These are phyloP conservation scores for Yamadazyma conglobata DNA, from an alignment of 1,139 yeast genomes.

Conservation along the genomic window DNA sequence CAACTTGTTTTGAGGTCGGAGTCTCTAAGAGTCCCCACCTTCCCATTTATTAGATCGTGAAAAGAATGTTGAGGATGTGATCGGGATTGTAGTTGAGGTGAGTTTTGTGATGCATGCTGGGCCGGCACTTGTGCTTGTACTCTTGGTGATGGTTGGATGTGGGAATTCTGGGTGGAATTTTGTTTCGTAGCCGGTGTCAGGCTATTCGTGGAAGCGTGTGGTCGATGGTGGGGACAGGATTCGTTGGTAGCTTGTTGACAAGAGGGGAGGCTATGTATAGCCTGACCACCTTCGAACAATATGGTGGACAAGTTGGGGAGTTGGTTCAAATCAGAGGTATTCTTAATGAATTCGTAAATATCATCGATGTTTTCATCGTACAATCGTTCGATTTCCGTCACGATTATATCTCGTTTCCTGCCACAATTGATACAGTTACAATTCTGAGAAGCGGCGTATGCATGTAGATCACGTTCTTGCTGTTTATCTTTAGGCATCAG, in stretches of 20 bases:
- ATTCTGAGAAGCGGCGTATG: slow-evolving; percentile 12
- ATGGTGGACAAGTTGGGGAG: slow-evolving; percentile 39
- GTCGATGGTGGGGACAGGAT: no score
- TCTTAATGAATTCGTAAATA: slow-evolving; percentile 38
- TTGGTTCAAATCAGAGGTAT: slow-evolving; percentile 40
- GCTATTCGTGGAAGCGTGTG: no score
- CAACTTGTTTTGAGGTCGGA: no score
- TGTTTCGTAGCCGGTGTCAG: no score
- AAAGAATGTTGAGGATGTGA: no score
- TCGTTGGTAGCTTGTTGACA: not conserved
- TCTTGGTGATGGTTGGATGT: no score
- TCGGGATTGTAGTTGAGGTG: no score
- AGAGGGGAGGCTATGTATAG: not conserved
- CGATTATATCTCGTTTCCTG: slow-evolving; percentile 66
- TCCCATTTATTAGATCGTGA: no score
- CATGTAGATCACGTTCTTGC: slow-evolving; percentile 11
- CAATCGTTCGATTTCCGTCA: slow-evolving; percentile 63
- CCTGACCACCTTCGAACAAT: slow-evolving; percentile 11
- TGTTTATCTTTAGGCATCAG: slow-evolving; percentile 7
- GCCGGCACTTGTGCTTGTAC: no score
- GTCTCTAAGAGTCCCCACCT: no score
- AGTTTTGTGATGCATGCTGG: no score
- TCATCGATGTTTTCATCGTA: slow-evolving; percentile 60
- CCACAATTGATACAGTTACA: slow-evolving; percentile 86
- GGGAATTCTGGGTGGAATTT: no score